Evolutionary conservation across 2,329 filamentous ascomycete genomes (phyloP).

Genomic region (Raffaelea deltoideospora): DNA sequence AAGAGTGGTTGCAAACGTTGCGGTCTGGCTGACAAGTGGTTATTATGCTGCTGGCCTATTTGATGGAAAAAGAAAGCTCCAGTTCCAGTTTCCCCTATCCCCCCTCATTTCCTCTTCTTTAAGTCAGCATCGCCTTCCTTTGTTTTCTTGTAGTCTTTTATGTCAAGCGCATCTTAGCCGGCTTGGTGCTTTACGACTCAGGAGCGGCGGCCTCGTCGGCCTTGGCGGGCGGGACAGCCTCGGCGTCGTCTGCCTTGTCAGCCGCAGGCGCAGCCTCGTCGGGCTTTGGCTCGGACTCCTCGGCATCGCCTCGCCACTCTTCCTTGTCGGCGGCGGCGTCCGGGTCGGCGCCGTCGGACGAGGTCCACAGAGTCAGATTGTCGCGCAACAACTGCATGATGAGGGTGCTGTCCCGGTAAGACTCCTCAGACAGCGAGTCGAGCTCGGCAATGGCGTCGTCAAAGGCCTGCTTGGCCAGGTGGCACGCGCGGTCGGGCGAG

Average conservation of each 20-base stretch:
- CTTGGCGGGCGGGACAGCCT: no score
- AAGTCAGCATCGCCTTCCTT: no score
- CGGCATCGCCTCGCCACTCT: conserved; percentile 27
- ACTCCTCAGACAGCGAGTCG: conserved; percentile 93
- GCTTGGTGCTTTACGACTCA: conserved; percentile 31
- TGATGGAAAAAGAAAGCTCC: no score
- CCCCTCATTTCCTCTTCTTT: no score
- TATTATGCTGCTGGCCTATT: no score
- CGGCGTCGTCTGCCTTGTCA: no score
- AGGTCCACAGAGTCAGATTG: conserved; percentile 96
- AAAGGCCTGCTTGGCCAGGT: conserved; percentile 90
- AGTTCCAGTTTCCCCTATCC: no score
- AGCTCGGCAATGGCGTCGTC: conserved; percentile 97
- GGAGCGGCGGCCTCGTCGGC: no score
- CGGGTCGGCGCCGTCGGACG: conserved; percentile 71
- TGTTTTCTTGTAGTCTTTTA: neutral
- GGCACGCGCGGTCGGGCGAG: conserved; percentile 94
- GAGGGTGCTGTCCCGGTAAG: conserved; percentile 97
- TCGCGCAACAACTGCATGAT: conserved; percentile 98
- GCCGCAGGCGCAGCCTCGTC: conserved; percentile 17
- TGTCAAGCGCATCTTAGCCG: neutral
- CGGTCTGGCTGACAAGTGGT: no score
- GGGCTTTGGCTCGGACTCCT: conserved; percentile 33
- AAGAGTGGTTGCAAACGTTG: no score
- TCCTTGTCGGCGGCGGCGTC: conserved; percentile 50